phyloP scores from a whole-genome alignment of 1,139 yeast genomes.

The Scheffersomyces segobiensis region DNA sequence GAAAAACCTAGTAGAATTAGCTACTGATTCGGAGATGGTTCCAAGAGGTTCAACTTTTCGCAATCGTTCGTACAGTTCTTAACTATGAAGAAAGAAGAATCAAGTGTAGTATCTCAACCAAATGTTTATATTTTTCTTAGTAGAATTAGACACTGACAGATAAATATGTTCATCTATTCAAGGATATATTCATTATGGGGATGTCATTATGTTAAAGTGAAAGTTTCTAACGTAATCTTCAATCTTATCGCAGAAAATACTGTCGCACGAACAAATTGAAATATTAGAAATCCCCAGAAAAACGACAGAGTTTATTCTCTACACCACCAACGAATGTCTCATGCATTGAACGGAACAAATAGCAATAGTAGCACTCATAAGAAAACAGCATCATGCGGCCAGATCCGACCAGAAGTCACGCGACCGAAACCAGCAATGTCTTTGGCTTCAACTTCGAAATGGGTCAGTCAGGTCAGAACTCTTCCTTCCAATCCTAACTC shows the following conservation, averaged over 20 bases:
- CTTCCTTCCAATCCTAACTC: slow-evolving; percentile 40
- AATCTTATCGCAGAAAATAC: too few species aligned
- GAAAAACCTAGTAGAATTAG: background rate
- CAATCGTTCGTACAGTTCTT: background rate
- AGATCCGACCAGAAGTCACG: background rate
- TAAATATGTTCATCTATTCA: too few species aligned
- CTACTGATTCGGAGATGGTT: background rate
- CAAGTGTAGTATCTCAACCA: background rate
- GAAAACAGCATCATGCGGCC: background rate
- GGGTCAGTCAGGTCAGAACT: slow-evolving; percentile 38
- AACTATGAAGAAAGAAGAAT: background rate
- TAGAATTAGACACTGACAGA: background rate
- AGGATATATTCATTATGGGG: too few species aligned
- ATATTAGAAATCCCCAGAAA: background rate
- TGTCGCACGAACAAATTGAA: background rate
- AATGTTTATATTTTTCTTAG: background rate
- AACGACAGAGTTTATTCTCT: background rate
- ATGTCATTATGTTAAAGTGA: too few species aligned
- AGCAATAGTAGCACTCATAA: background rate
- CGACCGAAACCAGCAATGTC: background rate
- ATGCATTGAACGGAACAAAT: slow-evolving; percentile 3
- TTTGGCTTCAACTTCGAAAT: slow-evolving; percentile 15
- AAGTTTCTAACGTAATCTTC: too few species aligned
- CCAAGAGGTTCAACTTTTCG: background rate
- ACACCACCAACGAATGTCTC: background rate